Percentiles rank a stretch among this genome's conserved stretches.
Evolutionary conservation across 345 rosid genomes (phyloP).

Genomic region (Kandelia obovata): DNA sequence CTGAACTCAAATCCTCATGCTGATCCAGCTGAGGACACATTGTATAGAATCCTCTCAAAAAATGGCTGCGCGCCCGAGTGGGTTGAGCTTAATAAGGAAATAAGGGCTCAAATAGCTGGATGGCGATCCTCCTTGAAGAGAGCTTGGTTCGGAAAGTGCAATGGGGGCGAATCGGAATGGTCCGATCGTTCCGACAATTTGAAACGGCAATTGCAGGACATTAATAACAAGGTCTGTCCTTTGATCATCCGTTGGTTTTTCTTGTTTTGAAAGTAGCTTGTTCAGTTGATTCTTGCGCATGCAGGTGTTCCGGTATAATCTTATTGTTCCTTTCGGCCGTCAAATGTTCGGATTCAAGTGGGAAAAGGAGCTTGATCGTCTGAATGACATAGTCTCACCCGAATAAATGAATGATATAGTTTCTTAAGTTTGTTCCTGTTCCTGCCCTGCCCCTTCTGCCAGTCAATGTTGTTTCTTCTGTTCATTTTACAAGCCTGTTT

Average conservation of each 20-base stretch:
- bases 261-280: background rate
- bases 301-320: slow-evolving; percentile 80
- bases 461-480: no score
- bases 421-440: background rate
- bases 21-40: slow-evolving; percentile 86
- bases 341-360: slow-evolving; percentile 86
- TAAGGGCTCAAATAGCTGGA: slow-evolving; percentile 47
- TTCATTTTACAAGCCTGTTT: no score
- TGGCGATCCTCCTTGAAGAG: slow-evolving; percentile 71
- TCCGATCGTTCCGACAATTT: slow-evolving; percentile 38
- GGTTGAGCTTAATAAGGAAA: slow-evolving; percentile 90
- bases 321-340: slow-evolving; percentile 83
- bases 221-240: slow-evolving; percentile 58
- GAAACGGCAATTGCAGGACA: slow-evolving; percentile 53
- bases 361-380: slow-evolving; percentile 72
- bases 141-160: slow-evolving; percentile 56
- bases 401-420: slow-evolving; percentile 20
- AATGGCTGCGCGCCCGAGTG: slow-evolving; percentile 89
- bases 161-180: slow-evolving; percentile 54
- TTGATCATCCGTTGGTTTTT: background rate
- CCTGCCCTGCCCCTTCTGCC: no score
- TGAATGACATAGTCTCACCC: slow-evolving; percentile 11
- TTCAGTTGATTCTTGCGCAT: background rate
- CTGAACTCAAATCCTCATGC: slow-evolving; percentile 64
- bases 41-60: slow-evolving; percentile 75